These are phyloP conservation scores for Antitrichia curtipendula DNA, from an alignment of 225 moss, liverwort and hornwort species.

Conservation along the genomic window DNA sequence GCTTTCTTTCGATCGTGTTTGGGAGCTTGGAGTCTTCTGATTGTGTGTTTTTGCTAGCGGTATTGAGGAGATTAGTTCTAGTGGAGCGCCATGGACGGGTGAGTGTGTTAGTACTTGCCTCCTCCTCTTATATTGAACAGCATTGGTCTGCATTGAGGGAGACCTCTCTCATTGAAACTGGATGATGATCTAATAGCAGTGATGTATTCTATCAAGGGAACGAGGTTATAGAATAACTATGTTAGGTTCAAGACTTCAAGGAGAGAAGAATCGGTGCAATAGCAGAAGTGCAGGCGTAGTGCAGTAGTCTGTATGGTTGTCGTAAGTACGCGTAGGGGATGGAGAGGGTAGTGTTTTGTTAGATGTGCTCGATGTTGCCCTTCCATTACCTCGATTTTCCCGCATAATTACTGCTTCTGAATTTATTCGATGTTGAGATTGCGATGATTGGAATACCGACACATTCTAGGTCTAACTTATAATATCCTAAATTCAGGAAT, in stretches of 20 bases:
- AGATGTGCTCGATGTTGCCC: background rate
- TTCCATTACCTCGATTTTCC: background rate
- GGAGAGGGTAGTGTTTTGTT: background rate
- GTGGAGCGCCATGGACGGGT: slow-evolving; percentile 31
- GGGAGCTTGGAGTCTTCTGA: background rate
- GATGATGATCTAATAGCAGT: background rate
- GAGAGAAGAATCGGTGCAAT: background rate
- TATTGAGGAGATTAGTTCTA: background rate
- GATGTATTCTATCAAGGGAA: background rate
- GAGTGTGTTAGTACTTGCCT: background rate
- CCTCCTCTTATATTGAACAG: background rate
- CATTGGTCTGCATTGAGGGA: background rate
- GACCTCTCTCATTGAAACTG: background rate
- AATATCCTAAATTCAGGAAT: slow-evolving; percentile 15
- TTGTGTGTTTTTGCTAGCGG: background rate
- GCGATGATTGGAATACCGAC: background rate
- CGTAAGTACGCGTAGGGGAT: background rate
- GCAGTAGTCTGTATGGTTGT: background rate
- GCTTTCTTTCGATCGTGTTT: background rate
- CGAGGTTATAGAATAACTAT: background rate
- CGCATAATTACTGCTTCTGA: background rate
- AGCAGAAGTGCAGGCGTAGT: background rate
- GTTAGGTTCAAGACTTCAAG: background rate
- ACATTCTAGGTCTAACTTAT: slow-evolving; percentile 3
- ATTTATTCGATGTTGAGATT: background rate